Conservation (phyloP, 257 asterid genomes). For the Solanum ossicruentum region DNA sequence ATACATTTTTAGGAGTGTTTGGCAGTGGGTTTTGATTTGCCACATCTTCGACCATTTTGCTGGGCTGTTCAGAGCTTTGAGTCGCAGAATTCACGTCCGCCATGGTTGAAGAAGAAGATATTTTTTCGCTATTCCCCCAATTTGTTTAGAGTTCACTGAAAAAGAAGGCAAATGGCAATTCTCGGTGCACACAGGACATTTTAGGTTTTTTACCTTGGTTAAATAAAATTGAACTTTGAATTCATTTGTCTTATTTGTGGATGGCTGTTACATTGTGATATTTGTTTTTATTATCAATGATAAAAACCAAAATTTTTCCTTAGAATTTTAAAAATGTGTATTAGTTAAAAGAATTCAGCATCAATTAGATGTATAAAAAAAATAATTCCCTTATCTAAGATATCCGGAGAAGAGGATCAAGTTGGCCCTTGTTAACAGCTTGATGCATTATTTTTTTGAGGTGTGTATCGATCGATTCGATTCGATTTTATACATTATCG, state of each 20-base stretch:
- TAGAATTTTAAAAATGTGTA: no score
- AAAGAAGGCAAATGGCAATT: neutral
- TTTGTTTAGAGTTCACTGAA: neutral
- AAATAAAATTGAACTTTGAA: neutral
- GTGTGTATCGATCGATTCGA: no score
- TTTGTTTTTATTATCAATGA: no score
- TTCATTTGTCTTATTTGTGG: neutral
- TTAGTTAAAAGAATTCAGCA: no score
- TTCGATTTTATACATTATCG: no score
- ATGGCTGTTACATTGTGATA: no score
- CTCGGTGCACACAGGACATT: neutral
- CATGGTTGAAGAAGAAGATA: neutral
- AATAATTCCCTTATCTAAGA: no score
- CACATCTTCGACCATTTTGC: neutral
- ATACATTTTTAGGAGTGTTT: neutral
- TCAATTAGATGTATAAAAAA: no score
- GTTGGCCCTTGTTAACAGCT: no score
- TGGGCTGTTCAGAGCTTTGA: neutral
- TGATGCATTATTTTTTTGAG: no score
- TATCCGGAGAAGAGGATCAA: fast-evolving
- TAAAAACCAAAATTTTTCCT: no score
- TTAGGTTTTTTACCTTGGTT: neutral
- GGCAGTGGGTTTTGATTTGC: neutral
- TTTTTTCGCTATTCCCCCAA: neutral
- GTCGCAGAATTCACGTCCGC: neutral